Base-by-base conservation (phyloP, 805 yeast species). In the Yamadazyma philogaea region DNA sequence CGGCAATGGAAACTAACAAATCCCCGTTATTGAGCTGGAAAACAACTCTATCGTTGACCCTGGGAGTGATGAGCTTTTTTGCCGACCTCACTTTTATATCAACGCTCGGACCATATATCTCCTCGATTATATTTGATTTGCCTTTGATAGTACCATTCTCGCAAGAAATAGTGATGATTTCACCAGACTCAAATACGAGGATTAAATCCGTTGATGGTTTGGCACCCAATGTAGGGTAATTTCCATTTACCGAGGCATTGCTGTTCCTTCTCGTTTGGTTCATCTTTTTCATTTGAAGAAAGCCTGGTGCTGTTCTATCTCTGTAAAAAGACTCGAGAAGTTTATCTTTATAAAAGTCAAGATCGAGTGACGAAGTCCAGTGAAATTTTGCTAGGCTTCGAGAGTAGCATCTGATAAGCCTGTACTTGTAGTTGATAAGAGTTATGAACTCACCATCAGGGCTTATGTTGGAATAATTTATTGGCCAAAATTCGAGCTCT, bases 41-140 rank as follows among this genome's bases (percentile, higher is more conserved):
- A 1, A 87, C 79, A 22, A 87, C 63, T 47, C 90, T 68, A 56
- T 86, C 93, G 53, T 79, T 82, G 19, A 86, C 82, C 56, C 93
- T 71, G 4, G 95, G 87, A 0, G 95, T 82, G 2, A 74, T 57
- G 8, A 87, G 57, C 46, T 76, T 75, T 39, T 74, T 75, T 42
- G 82, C 81, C 2, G 79, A 67, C 1, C 69, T 65, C n/a, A 84
- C 54, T 16, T 42, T 43, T 5, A 49, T 33, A n/a, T 16, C 8
- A 4, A 33, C 36, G 3, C 11, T n/a, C 6, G 32, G 38, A 20
- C 43, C 53, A 35, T 49, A 47, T n/a, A 44, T 6, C 20, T 55
- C 45, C 6, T 47, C 49, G 8, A 62, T 34, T 6, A 66, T 50
- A 42, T 66, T 60, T 40, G 49, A 46, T 3, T 43, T 61, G n/a